A percentile compares a stretch with the other conserved stretches of the same genome.
Conservation (phyloP, 2,329 filamentous ascomycete species). For the Cladosporium austrohemisphaericum region DNA sequence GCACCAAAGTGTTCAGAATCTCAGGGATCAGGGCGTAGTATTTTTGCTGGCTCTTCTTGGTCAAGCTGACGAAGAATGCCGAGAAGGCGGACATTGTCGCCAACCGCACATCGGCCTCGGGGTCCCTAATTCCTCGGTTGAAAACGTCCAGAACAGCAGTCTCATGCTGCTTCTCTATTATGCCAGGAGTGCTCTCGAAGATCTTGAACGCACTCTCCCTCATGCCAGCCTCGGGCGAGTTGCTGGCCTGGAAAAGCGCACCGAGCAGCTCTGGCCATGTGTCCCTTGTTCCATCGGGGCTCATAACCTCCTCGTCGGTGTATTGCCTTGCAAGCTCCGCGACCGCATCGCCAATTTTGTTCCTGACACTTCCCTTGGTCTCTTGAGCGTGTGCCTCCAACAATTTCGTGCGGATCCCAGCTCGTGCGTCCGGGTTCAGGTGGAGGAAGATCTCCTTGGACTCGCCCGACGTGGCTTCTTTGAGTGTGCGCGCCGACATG, state of each 20-base stretch:
- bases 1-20: slow-evolving; percentile 88
- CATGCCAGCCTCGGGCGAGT: slow-evolving; percentile 75
- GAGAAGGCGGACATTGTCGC: slow-evolving; percentile 96
- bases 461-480: slow-evolving; percentile 63
- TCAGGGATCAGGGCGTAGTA: slow-evolving; percentile 85
- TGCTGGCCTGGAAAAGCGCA: slow-evolving; percentile 84
- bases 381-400: slow-evolving; percentile 73
- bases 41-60: slow-evolving; percentile 82
- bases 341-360: slow-evolving; percentile 97
- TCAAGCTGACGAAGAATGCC: slow-evolving; percentile 87
- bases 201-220: slow-evolving; percentile 92
- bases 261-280: slow-evolving; percentile 86
- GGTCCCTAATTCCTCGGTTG: slow-evolving; percentile 86
- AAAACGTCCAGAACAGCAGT: slow-evolving; percentile 86
- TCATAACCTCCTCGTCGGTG: slow-evolving; percentile 61
- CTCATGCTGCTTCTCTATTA: slow-evolving; percentile 95
- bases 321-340: slow-evolving; percentile 95
- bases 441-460: slow-evolving; percentile 82
- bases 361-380: slow-evolving; percentile 69
- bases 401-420: slow-evolving; percentile 77
- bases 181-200: slow-evolving; percentile 88
- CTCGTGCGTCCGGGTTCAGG: slow-evolving; percentile 67
- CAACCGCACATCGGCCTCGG: slow-evolving; percentile 79
- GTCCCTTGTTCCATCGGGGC: slow-evolving; percentile 39
- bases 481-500: slow-evolving; percentile 84